Base-by-base conservation (phyloP, 169 alveolate species). In the Plasmodium malariae region DNA sequence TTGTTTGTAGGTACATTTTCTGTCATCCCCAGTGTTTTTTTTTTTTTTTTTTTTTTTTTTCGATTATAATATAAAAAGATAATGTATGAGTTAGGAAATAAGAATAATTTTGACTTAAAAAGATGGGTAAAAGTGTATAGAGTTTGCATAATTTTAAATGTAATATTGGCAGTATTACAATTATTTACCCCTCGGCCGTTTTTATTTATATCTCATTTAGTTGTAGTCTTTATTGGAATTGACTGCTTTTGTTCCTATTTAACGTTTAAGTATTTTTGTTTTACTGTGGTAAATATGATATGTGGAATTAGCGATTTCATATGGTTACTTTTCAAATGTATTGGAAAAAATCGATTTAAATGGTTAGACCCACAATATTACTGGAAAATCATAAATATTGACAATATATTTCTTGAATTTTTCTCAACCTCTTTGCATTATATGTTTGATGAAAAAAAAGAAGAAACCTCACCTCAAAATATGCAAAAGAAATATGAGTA, bases 251-350 rank as follows among this genome's bases (percentile, higher is more conserved):
- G 90, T 43, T 63, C 90, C 1, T 67, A 80, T 59, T 80, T 80
- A 49, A 67, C 83, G 11, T 80, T 65, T 65, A 80, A 67, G 73
- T 80, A 80, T 32, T 80, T 80, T 69, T 65, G 71, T 28, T 80
- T 80, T 69, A 80, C 90, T 65, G 72, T 80, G 30, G 90, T 80
- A 17, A 80, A 80, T 80, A 80, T 80, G 90, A 80, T 80, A 49
- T 80, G 67, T 55, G 90, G 90, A n/a, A 80, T 80, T 80, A 80
- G 51, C 11, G 83, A 80, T 32, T 80, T 67, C 12, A 80, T 80
- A 65, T 80, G 90, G 90, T 37, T 80, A 67, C 83, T 80, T n/a
- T 80, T 80, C 37, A 80, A 80, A 70, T 80, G 90, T 80, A 80
- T 65, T 48, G 90, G 90, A 17, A 60, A 80, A 45, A 80, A 80